Evolutionary conservation across 331 rosid species (phyloP).

Genomic region (Arachis monticola): DNA sequence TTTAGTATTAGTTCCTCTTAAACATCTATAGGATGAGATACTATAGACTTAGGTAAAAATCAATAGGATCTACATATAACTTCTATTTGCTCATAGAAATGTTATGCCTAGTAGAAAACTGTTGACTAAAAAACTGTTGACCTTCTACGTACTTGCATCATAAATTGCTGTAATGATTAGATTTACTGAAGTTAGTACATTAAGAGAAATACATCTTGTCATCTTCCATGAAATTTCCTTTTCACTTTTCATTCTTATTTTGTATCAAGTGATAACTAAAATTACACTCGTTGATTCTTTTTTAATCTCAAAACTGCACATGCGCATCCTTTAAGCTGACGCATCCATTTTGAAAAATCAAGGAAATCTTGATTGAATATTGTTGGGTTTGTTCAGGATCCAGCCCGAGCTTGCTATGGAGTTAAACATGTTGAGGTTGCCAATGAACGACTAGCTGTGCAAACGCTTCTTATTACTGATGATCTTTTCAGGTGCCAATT

Average conservation of each 20-base stretch:
- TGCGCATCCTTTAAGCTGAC: neutral
- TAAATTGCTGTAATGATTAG: slow-evolving; percentile 22
- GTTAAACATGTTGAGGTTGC: slow-evolving; percentile 95
- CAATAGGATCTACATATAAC: slow-evolving; percentile 11
- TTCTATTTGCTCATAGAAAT: slow-evolving; percentile 2
- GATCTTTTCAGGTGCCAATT: slow-evolving; percentile 82
- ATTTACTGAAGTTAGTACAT: neutral
- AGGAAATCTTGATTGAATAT: slow-evolving; percentile 34
- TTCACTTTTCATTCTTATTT: neutral
- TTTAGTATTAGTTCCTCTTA: slow-evolving; percentile 14
- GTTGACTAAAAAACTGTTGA: slow-evolving; percentile 25
- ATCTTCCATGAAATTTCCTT: slow-evolving; percentile 18
- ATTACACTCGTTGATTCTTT: neutral
- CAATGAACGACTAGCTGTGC: slow-evolving; percentile 90
- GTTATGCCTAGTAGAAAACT: slow-evolving; percentile 7
- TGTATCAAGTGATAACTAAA: neutral
- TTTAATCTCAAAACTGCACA: slow-evolving; percentile 11
- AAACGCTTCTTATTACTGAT: slow-evolving; percentile 87
- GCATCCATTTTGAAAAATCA: slow-evolving; percentile 30
- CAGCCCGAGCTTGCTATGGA: slow-evolving; percentile 93
- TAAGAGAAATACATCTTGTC: slow-evolving; percentile 2
- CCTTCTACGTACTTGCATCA: slow-evolving; percentile 26
- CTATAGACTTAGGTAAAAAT: slow-evolving; percentile 28
- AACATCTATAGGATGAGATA: slow-evolving; percentile 11
- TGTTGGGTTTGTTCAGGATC: slow-evolving; percentile 61